phyloP scores from a whole-genome alignment of 2,329 filamentous ascomycete genomes.

The Trichophyton verrucosum region DNA sequence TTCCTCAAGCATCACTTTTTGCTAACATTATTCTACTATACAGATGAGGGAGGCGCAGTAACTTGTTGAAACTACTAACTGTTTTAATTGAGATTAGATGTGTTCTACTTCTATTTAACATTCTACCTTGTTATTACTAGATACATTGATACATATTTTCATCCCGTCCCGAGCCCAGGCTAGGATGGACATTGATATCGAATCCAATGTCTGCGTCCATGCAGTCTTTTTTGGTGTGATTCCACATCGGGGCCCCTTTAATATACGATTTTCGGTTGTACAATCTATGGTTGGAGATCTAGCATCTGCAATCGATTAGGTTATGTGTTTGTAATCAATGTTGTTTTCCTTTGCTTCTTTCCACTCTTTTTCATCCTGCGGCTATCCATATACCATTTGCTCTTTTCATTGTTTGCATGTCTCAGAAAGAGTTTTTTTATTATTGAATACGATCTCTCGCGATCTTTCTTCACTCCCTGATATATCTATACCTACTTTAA shows the following conservation, averaged over 20 bases:
- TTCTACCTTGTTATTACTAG: constrained; percentile 4
- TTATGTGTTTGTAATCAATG: background rate
- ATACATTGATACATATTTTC: background rate
- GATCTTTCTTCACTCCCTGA: background rate
- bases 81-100: background rate
- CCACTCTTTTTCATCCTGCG: background rate
- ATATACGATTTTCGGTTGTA: background rate
- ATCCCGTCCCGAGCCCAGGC: background rate
- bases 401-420: constrained; percentile 1
- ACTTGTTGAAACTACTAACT: constrained; percentile 17
- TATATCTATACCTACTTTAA: background rate
- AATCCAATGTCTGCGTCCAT: background rate
- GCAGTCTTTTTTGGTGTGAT: background rate
- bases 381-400: background rate
- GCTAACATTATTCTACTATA: constrained; percentile 1
- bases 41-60: constrained; percentile 25
- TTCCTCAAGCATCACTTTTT: background rate
- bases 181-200: background rate
- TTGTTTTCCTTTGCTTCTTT: background rate
- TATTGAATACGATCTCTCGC: background rate
- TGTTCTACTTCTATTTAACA: background rate
- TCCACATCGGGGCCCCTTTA: background rate
- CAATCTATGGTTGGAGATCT: background rate
- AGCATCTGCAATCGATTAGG: background rate
- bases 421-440: background rate